Base-by-base conservation (phyloP, 176 grass and related monocot genomes). In the Avena insularis region DNA sequence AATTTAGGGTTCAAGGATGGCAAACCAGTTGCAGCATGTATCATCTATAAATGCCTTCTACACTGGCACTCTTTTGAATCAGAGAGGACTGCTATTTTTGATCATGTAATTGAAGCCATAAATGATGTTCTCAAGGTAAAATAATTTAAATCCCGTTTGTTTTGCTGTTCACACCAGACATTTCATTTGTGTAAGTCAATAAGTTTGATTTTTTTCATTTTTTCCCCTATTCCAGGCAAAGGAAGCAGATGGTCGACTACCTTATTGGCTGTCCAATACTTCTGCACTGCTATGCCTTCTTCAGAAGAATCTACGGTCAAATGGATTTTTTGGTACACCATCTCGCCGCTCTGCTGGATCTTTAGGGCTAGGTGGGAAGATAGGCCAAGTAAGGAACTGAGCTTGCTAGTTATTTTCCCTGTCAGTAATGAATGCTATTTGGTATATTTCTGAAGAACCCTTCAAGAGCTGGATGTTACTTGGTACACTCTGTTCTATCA, bases 211-310 rank as follows among this genome's bases (percentile, higher is more conserved):
- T 10, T 10, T 71, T 70, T 77, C 16, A 56, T 64, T 82, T 81
- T 48, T 79, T 8, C 60, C 58, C 29, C 87, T 77, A 35, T 51
- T 86, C 86, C 88, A 99, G 94, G 92, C 87, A 43, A 69, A 88
- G 38, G 90, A 92, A 58, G 89, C 89, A 82, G 87, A 94, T 31
- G 88, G 81, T 80, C 80, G 46, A 85, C 90, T 99, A 40, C 92
- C 97, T 68, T 99, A 99, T 88, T 99, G 97, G 97, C 71, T 99
- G 55, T 96, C 94, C 61, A 99, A 99, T 89, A 91, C 90, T 21
- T 96, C 94, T 85, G 90, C 91, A 59, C 86, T 99, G 80, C 71
- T 96, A 68, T 99, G 97, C 85, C 92, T 99, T 90, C 78, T 99
- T 79, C 97, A 99, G 79, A 99, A 78, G 87, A 99, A 99, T 78